These are phyloP conservation scores for Ogataea kodamae DNA, from an alignment of 805 yeast genomes.

Conservation along the genomic window DNA sequence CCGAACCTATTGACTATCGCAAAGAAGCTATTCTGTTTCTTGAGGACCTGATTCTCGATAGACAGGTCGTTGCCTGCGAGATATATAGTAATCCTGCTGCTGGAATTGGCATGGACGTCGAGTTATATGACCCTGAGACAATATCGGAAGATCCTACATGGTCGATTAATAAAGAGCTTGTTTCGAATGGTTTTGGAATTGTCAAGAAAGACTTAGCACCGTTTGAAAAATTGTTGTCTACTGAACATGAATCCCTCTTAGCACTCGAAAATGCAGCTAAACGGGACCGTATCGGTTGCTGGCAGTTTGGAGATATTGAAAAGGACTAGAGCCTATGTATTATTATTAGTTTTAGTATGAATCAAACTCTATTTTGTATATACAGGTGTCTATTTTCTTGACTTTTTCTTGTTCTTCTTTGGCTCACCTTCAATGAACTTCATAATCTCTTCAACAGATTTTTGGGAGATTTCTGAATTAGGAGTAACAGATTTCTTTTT, in stretches of 20 bases:
- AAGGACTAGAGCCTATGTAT: no score
- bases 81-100: conserved; percentile 37
- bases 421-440: conserved; percentile 61
- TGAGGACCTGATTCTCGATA: conserved; percentile 50
- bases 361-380: conserved; percentile 11
- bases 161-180: conserved; percentile 58
- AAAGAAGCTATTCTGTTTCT: conserved; percentile 51
- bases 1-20: conserved; percentile 50
- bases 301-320: conserved; percentile 74
- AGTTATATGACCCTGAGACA: conserved; percentile 54
- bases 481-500: conserved; percentile 35
- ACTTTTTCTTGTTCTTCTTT: conserved; percentile 29
- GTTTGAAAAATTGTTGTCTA: conserved; percentile 36
- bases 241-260: conserved; percentile 39
- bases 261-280: conserved; percentile 49
- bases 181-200: conserved; percentile 57
- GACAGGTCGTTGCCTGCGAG: conserved; percentile 53
- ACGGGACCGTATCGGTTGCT: conserved; percentile 53
- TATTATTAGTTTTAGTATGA: no score
- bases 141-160: conserved; percentile 51
- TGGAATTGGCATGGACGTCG: conserved; percentile 46
- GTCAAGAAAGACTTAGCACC: conserved; percentile 37
- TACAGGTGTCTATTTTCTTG: conserved; percentile 17
- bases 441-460: conserved; percentile 71
- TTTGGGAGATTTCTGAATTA: conserved; percentile 54